These are phyloP conservation scores for Durio zibethinus DNA, from an alignment of 345 rosid species.

Conservation along the genomic window DNA sequence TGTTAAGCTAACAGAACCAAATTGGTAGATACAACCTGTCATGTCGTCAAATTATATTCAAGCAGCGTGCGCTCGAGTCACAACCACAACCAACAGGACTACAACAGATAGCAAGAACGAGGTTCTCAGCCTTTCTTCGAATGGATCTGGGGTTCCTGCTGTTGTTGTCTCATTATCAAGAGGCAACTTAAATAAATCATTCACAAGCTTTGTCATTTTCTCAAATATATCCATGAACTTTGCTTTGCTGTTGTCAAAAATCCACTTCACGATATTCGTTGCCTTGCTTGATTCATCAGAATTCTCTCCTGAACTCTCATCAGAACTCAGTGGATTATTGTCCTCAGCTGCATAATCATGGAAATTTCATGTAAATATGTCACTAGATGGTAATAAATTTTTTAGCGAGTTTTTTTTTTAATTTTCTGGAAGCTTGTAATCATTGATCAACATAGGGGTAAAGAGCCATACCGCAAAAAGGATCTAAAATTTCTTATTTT, in stretches of 20 bases:
- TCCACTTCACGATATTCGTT: constrained; percentile 29
- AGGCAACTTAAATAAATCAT: constrained; percentile 25
- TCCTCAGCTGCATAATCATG: constrained; percentile 30
- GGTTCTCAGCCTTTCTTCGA: constrained; percentile 58
- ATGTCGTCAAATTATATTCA: constrained; percentile 64
- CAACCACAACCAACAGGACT: constrained; percentile 70
- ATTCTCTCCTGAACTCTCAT: constrained; percentile 36
- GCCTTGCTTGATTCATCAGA: constrained; percentile 28
- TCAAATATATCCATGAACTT: constrained; percentile 31
- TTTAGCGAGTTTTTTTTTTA: neutral
- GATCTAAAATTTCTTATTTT: too few species aligned
- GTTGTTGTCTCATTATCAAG: neutral
- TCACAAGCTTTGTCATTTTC: constrained; percentile 31
- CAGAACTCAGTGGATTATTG: constrained; percentile 23
- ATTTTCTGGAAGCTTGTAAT: neutral
- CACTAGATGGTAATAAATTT: neutral
- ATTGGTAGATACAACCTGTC: constrained; percentile 11
- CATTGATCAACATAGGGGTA: neutral
- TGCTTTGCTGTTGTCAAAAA: constrained; percentile 30
- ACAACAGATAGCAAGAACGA: constrained; percentile 64
- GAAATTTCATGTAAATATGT: neutral
- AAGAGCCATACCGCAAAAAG: neutral
- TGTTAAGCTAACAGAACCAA: neutral
- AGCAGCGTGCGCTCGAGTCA: constrained; percentile 47
- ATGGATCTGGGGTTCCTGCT: constrained; percentile 18